Base-by-base conservation (phyloP, 306 rosid genomes). In the Gillenia trifoliata region DNA sequence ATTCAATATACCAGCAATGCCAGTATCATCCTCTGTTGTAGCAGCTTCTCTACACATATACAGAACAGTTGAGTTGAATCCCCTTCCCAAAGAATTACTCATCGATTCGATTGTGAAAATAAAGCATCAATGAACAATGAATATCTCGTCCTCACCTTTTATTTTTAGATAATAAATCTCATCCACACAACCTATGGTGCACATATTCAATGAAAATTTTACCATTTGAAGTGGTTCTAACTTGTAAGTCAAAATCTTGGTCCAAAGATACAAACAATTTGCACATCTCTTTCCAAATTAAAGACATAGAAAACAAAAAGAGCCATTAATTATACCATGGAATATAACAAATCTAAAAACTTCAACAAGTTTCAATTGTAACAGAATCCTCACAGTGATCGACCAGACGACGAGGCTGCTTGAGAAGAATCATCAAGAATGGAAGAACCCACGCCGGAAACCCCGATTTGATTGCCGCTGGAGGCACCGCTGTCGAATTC, bases 1-100 rank as follows among this genome's bases (percentile, higher is more conserved):
- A 74, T 74, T 86, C 85, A 95, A 80, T 82, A 95, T 95, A 30
- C 99, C 99, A 81, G 83, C 98, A 81, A 95, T 83, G 45, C 98
- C 98, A 79, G 90, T 89, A 70, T 90, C 83, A 16, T 70, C 80
- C 78, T 72, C 85, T 34, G 77, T 71, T 68, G 78, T 77, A 70
- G 70, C 67, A 36, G 64, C 64, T 83, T 86, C 89, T 67, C 99
- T 95, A 83, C 64, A 69, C 40, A 77, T 22, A 76, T 30, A 56
- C 17, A 33, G 36, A 62, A 52, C 13, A 75, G 34, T n/a, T 30
- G 9, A 77, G 68, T 71, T 62, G 64, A 34, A 19, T 59, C 33
- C 60, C 76, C 62, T 40, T 43, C 64, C 45, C 75, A 62, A 45
- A 31, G 12, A 72, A 66, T 3, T 26, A 45, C 36, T 26, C 30